These are phyloP conservation scores for Hygrophorus russula DNA, from an alignment of 768 basidiomycete species.

Conservation along the genomic window DNA sequence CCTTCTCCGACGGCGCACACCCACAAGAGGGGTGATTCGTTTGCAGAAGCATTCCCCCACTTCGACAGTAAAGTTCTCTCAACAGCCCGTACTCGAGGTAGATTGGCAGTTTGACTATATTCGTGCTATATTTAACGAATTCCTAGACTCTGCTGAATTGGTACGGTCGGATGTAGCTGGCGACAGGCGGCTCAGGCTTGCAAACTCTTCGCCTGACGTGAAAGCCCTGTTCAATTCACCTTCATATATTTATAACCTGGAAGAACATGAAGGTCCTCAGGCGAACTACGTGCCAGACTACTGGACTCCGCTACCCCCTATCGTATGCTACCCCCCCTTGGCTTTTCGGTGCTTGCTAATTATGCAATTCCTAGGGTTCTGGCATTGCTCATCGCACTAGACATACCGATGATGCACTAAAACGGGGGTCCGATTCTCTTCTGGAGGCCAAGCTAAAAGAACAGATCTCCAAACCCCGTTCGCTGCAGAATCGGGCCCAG, in stretches of 20 bases:
- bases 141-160: conserved; percentile 65
- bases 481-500: conserved; percentile 79
- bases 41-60: conserved; percentile 92
- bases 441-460: conserved; percentile 79
- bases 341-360: conserved; percentile 8
- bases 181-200: conserved; percentile 67
- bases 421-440: conserved; percentile 76
- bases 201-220: conserved; percentile 88
- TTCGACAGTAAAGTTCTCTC: conserved; percentile 92
- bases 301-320: conserved; percentile 69
- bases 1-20: conserved; percentile 68
- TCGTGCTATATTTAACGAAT: conserved; percentile 4
- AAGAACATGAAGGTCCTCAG: conserved; percentile 58
- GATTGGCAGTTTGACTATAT: conserved; percentile 22
- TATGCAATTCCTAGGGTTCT: conserved; percentile 36
- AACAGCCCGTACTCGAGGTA: conserved; percentile 59
- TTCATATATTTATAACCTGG: conserved; percentile 71
- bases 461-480: conserved; percentile 64
- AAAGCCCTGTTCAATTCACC: conserved; percentile 90
- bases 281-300: conserved; percentile 57
- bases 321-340: conserved; percentile 34
- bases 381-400: conserved; percentile 58
- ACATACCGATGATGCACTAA: conserved; percentile 64
- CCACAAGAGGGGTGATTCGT: conserved; percentile 84
- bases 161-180: conserved; percentile 61